Percentiles rank a stretch among this genome's conserved stretches.
Conservation (phyloP, 208 protist genomes). For the Wallacemonas collosoma region DNA sequence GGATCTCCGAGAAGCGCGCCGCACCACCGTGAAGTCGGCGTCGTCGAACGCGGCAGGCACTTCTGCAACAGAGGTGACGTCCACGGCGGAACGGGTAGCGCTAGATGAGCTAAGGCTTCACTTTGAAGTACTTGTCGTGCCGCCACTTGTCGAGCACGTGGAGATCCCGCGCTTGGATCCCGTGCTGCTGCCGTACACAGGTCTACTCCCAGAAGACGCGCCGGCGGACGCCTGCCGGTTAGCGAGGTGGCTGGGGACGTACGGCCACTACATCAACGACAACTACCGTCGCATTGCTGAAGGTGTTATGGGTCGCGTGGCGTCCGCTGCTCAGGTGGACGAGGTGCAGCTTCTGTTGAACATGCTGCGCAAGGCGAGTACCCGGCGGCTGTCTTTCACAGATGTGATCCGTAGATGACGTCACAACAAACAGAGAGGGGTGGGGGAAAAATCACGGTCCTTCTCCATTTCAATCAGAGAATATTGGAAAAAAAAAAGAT, state of each 20-base stretch:
- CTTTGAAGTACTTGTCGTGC: background rate
- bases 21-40: background rate
- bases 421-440: background rate
- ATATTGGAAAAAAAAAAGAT: slow-evolving; percentile 3
- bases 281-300: slow-evolving; percentile 16
- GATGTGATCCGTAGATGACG: background rate
- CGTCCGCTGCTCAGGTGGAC: slow-evolving; percentile 9
- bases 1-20: background rate
- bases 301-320: slow-evolving; percentile 1
- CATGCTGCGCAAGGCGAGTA: slow-evolving; percentile 1
- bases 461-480: too few relatives aligned
- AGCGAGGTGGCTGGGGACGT: slow-evolving; percentile 15
- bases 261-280: slow-evolving; percentile 30
- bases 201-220: slow-evolving; percentile 2
- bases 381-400: background rate
- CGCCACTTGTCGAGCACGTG: slow-evolving; percentile 3
- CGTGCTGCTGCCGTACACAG: slow-evolving; percentile 9
- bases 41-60: background rate
- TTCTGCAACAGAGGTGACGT: too few relatives aligned
- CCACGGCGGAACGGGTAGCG: too few relatives aligned
- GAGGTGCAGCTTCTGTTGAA: slow-evolving; percentile 5
- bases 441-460: too few relatives aligned
- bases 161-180: background rate
- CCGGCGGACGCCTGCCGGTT: background rate
- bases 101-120: background rate